Percentiles rank a stretch among this genome's conserved stretches.
Evolutionary conservation across 208 protist species (phyloP).

Genomic region (Phytomonas sp.): DNA sequence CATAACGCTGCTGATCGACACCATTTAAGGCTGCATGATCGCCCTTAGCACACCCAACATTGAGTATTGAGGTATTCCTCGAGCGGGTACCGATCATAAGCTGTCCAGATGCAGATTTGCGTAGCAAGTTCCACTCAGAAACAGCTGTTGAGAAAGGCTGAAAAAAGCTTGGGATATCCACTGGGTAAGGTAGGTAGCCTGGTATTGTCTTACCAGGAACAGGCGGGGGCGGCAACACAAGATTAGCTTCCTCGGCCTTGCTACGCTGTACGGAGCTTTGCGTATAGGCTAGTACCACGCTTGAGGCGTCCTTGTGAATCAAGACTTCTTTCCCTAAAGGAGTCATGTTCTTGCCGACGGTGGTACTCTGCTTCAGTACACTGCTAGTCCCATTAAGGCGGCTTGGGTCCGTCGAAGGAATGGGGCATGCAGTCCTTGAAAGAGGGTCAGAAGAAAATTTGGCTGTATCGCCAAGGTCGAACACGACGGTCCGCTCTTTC

Average conservation of each 20-base stretch:
- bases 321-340: constrained; percentile 71
- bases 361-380: constrained; percentile 57
- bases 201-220: constrained; percentile 58
- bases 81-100: constrained; percentile 21
- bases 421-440: background rate
- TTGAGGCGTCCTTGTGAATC: constrained; percentile 48
- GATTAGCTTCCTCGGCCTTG: constrained; percentile 49
- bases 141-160: constrained; percentile 67
- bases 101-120: constrained; percentile 57
- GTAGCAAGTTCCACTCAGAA: constrained; percentile 71
- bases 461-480: constrained; percentile 34
- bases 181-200: constrained; percentile 50
- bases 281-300: constrained; percentile 40
- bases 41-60: constrained; percentile 6
- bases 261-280: constrained; percentile 50
- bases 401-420: background rate
- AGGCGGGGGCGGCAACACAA: constrained; percentile 44
- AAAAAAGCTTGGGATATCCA: constrained; percentile 56
- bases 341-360: constrained; percentile 50
- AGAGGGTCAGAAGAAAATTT: background rate
- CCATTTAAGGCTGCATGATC: constrained; percentile 8
- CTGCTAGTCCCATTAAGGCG: constrained; percentile 7
- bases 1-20: constrained; percentile 4
- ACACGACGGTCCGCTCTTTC: constrained; percentile 57
- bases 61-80: background rate